A percentile compares a stretch with the other conserved stretches of the same genome.
Conservation (phyloP, 2,329 filamentous ascomycete genomes). For the Beauveria asiatica region DNA sequence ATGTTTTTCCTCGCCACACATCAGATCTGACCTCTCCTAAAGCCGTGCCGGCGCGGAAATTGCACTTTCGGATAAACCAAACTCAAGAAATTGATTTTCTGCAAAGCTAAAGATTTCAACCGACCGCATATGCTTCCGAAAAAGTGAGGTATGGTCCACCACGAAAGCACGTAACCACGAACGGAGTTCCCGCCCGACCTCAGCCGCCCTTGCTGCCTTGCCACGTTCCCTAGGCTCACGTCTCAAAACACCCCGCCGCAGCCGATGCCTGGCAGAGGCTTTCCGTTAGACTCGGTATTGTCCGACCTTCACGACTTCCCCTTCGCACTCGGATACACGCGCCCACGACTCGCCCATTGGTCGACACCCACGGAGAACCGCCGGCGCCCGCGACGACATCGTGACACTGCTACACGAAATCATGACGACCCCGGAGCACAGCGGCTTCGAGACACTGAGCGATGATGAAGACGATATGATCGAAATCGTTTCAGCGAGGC, state of each 20-base stretch:
- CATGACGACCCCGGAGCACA: neutral
- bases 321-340: neutral
- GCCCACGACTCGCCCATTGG: neutral
- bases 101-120: neutral
- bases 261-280: constrained; percentile 3
- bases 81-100: neutral
- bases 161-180: neutral
- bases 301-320: neutral
- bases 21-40: neutral
- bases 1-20: neutral
- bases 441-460: neutral
- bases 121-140: neutral
- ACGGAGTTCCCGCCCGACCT: neutral
- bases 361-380: neutral
- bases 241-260: neutral
- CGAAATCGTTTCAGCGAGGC: constrained; percentile 19
- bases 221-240: neutral
- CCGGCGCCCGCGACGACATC: neutral
- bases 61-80: neutral
- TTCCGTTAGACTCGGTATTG: neutral
- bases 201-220: neutral
- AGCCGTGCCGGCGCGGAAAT: too few relatives aligned
- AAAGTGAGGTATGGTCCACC: neutral
- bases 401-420: neutral
- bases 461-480: constrained; percentile 26